phyloP scores from a whole-genome alignment of 192 early-diverging fungal species.

The Diversispora epigaea region DNA sequence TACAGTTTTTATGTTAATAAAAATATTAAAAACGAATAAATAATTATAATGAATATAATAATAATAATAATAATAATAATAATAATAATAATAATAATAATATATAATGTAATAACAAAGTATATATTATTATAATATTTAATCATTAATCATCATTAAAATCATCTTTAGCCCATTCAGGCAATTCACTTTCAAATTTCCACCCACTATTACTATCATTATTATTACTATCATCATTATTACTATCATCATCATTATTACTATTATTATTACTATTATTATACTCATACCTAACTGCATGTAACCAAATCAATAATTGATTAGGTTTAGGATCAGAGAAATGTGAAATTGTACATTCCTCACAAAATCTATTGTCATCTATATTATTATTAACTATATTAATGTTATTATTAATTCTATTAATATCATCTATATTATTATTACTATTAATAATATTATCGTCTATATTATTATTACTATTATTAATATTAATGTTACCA shows the following conservation, averaged over 20 bases:
- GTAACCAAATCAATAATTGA: constrained; percentile 85
- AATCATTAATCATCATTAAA: too few relatives aligned
- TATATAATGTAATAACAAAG: too few relatives aligned
- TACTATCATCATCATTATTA: too few relatives aligned
- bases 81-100: too few relatives aligned
- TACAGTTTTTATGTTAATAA: constrained; percentile 40
- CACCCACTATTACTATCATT: too few relatives aligned
- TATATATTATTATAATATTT: too few relatives aligned
- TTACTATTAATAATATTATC: neutral
- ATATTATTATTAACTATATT: neutral
- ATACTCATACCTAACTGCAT: constrained; percentile 77
- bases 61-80: too few relatives aligned
- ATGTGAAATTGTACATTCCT: constrained; percentile 57
- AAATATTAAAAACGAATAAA: neutral
- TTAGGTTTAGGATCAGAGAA: constrained; percentile 69
- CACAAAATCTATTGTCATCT: constrained; percentile 46
- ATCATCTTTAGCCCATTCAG: too few relatives aligned
- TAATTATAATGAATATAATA: too few relatives aligned
- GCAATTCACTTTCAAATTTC: too few relatives aligned
- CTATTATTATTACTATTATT: too few relatives aligned
- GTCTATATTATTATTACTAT: constrained; percentile 27
- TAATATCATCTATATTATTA: constrained; percentile 23
- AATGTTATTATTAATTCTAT: constrained; percentile 5
- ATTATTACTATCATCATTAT: too few relatives aligned
- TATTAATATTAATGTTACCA: constrained; percentile 26